Conservation (phyloP, 1,284 basidiomycete species). For the Rhodotorula sp. region DNA sequence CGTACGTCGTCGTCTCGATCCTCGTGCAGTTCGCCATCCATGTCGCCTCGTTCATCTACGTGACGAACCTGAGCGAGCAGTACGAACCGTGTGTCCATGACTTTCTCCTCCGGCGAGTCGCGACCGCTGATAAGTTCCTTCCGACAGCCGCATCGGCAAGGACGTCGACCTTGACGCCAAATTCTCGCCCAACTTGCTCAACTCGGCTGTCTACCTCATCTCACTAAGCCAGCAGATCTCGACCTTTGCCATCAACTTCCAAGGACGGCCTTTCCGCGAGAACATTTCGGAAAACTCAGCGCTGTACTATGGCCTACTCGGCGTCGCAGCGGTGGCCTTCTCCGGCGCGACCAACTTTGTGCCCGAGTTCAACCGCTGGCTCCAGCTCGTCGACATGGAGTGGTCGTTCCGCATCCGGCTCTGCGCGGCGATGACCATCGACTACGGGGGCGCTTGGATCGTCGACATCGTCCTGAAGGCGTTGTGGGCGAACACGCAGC, state of each 20-base stretch:
- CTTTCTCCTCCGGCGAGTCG: background rate
- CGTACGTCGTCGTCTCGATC: slow-evolving; percentile 87
- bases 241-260: slow-evolving; percentile 92
- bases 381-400: slow-evolving; percentile 94
- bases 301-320: slow-evolving; percentile 84
- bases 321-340: slow-evolving; percentile 79
- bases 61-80: slow-evolving; percentile 73
- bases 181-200: slow-evolving; percentile 86
- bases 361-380: slow-evolving; percentile 93
- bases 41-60: slow-evolving; percentile 82
- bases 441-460: slow-evolving; percentile 83
- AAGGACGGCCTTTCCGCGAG: slow-evolving; percentile 93
- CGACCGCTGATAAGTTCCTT: slow-evolving; percentile 5
- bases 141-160: slow-evolving; percentile 62
- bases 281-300: slow-evolving; percentile 89
- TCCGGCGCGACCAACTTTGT: slow-evolving; percentile 83
- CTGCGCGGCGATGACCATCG: slow-evolving; percentile 75
- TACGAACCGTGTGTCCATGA: slow-evolving; percentile 66
- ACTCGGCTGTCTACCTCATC: slow-evolving; percentile 90
- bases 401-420: slow-evolving; percentile 75
- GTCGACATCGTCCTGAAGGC: slow-evolving; percentile 80
- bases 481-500: slow-evolving; percentile 73
- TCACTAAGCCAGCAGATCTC: slow-evolving; percentile 71
- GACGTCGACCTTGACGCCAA: slow-evolving; percentile 82
- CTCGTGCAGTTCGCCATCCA: slow-evolving; percentile 88